Base-by-base conservation (phyloP, 371 early-diverging fungal species). In the Caulochytrium protostelioides region DNA sequence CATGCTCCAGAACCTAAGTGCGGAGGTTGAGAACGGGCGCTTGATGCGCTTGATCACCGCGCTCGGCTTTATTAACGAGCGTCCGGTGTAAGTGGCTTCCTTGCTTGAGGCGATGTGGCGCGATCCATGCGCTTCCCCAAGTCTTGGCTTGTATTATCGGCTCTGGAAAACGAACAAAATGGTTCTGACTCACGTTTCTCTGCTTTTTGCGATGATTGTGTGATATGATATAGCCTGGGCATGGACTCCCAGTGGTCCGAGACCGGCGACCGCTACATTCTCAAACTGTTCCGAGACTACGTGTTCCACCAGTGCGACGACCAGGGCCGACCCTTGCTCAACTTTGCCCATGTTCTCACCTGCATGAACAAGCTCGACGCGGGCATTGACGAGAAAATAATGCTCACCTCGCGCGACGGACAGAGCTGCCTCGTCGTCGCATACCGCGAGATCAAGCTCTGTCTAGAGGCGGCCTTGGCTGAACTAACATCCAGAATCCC, bases 321-420 rank as follows among this genome's bases (percentile, higher is more conserved):
- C 25, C 55, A 66, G 19, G 89, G 87, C 3, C 49, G 64, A 17
- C 85, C 92, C 6, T 64, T 86, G 1, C 51, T 83, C 14, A 85
- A 90, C 49, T 73, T 91, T 57, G 76, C 74, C 0, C 95, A 95
- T 61, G 82, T 90, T 5, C 31, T 92, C 24, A 63, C 75, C n/a
- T 83, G 83, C 52, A 60, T 95, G 31, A 95, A 92, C 55, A 91
- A 87, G 90, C 53, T 94, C 55, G 92, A 94, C 56, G 75, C 74
- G 1, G 90, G 89, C n/a, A 71, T 76, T 3, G 72, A 74, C 22
- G 91, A 94, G 56, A 80, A 74, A 44, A 66, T 94, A 32, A 69
- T 85, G 62, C 70, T 94, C 7, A 77, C 73, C 60, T 83, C 83
- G 28, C 68, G 85, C 39, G 95, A 94, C 43, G 85, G 89, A 38